Percentiles rank a stretch among this genome's conserved stretches.
These are phyloP conservation scores for Canavalia ensiformis DNA, from an alignment of 306 rosid species.

Conservation along the genomic window DNA sequence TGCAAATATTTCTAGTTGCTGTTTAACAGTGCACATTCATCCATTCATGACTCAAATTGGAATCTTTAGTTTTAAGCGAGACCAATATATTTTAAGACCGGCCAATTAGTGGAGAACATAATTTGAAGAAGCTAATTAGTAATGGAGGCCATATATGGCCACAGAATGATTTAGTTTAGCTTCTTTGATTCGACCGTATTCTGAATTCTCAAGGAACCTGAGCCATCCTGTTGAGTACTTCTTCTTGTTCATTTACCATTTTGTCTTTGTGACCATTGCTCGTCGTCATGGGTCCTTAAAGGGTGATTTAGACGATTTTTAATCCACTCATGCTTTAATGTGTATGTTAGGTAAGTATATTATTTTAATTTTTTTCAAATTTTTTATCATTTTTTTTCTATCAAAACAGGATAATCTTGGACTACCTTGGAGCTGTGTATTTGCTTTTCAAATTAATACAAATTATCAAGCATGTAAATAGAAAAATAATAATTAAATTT, in stretches of 20 bases:
- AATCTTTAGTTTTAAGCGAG: slow-evolving; percentile 24
- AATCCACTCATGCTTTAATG: too few species aligned
- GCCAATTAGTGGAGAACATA: background rate
- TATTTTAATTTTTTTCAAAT: too few species aligned
- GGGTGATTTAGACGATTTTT: too few species aligned
- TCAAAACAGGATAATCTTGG: too few species aligned
- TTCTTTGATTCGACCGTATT: background rate
- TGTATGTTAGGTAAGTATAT: too few species aligned
- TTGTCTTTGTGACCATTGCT: slow-evolving; percentile 3
- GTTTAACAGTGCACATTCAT: background rate
- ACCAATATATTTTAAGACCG: background rate
- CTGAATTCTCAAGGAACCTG: background rate
- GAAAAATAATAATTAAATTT: too few species aligned
- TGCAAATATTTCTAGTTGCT: slow-evolving; percentile 4
- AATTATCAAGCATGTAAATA: too few species aligned
- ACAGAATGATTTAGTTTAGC: background rate
- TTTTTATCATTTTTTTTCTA: too few species aligned
- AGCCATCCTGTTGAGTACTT: background rate
- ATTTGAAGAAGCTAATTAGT: background rate
- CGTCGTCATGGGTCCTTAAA: too few species aligned
- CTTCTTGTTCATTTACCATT: slow-evolving; percentile 3
- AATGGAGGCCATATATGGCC: background rate
- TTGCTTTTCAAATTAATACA: too few species aligned
- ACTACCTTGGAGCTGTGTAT: too few species aligned
- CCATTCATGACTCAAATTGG: background rate